These are phyloP conservation scores for Bassia scoparia DNA, from an alignment of 148 eudicot species.

Conservation along the genomic window DNA sequence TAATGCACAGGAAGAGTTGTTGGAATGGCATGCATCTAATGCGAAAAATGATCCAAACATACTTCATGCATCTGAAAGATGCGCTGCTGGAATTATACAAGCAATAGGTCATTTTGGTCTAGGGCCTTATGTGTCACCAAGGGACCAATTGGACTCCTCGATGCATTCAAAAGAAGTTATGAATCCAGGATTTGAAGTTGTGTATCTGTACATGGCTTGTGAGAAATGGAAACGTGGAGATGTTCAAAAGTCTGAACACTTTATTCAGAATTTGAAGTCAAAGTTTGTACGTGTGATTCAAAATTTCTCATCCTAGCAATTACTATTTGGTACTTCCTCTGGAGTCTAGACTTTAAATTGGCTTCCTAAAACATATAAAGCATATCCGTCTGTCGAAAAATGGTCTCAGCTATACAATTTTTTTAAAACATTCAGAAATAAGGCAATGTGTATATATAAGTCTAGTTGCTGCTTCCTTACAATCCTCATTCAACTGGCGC, in stretches of 20 bases:
- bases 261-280: conserved; percentile 24
- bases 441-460: conserved; percentile 3
- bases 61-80: conserved; percentile 62
- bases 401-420: not conserved
- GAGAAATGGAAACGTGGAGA: conserved; percentile 58
- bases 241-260: conserved; percentile 34
- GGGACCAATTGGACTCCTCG: conserved; percentile 35
- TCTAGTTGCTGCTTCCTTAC: not conserved
- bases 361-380: not conserved
- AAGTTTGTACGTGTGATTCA: conserved; percentile 25
- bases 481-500: not conserved
- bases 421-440: not conserved
- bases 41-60: conserved; percentile 52
- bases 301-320: conserved; percentile 1
- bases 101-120: conserved; percentile 68
- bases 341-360: not conserved
- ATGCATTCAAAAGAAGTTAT: conserved; percentile 27
- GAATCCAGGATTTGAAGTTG: conserved; percentile 51
- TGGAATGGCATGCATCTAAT: conserved; percentile 62
- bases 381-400: not conserved
- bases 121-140: conserved; percentile 49
- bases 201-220: conserved; percentile 44
- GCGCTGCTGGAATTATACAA: conserved; percentile 68
- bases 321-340: not conserved
- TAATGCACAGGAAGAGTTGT: conserved; percentile 69